Base-by-base conservation (phyloP, 257 asterid genomes). In the Nicotiana tomentosiformis region DNA sequence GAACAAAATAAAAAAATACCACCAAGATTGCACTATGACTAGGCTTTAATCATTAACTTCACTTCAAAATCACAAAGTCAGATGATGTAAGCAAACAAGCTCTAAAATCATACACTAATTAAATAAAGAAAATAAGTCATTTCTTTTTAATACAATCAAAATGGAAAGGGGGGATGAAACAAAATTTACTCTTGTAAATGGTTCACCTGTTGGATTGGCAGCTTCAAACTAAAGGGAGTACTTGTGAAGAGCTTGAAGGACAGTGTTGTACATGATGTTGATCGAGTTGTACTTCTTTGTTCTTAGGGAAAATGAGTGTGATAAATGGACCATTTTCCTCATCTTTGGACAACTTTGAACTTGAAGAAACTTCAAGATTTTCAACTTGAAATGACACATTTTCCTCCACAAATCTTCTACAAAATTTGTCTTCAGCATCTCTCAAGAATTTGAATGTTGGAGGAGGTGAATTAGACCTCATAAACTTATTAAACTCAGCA, bases 401-500 rank as follows among this genome's bases (percentile, higher is more conserved):
- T 67, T 77, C 14, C 69, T 58, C 17, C 56, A 12, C 85, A 58
- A 29, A 20, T 37, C 82, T 85, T 67, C 83, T 84, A 23, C 78
- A 60, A 39, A 81, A 86, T 68, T 86, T 89, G 3, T 83, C 82
- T 67, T 88, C 91, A 4, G 88, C 91, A 61, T 86, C 86, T 66
- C 72, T 86, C 81, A 85, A 68, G 80, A 88, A 86, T 81, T 88
- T 77, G 67, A 89, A 89, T 78, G 83, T 86, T 20, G 92, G 90
- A 60, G 90, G 85, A n/a, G 92, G 88, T 26, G 92, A 86, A 77
- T 39, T 49, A 4, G 88, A 84, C 53, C 84, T 84, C 49, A 76
- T 29, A 51, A 86, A 33, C 85, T 79, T 85, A 23, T 87, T 92
- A 35, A 92, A 88, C 77, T 82, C 92, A 5, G 89, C 92, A 83